These are phyloP conservation scores for Wickerhamomyces sp. DNA, from an alignment of 1,139 yeast species.

Conservation along the genomic window DNA sequence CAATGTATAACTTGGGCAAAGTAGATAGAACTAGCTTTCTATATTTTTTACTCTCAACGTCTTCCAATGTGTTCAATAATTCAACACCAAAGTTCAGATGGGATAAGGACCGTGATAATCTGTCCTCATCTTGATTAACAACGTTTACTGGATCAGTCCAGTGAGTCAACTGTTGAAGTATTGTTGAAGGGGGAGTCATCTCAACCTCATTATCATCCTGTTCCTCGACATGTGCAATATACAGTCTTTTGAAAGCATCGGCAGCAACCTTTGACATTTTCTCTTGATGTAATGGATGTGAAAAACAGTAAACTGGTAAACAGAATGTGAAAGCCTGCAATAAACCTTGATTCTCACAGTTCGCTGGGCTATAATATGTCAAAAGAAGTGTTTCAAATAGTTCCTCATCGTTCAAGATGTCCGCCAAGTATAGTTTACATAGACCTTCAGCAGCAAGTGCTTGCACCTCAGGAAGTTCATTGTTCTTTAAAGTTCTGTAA, in stretches of 20 bases:
- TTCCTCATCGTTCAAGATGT: slow-evolving; percentile 64
- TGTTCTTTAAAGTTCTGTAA: slow-evolving; percentile 57
- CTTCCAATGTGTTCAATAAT: slow-evolving; percentile 47
- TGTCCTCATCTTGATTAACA: slow-evolving; percentile 45
- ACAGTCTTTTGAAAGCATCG: slow-evolving; percentile 60
- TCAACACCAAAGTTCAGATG: slow-evolving; percentile 59
- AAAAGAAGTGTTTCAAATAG: slow-evolving; percentile 67
- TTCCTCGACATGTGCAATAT: slow-evolving; percentile 34
- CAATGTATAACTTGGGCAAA: slow-evolving; percentile 41
- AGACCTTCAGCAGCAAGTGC: slow-evolving; percentile 84
- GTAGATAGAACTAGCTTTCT: slow-evolving; percentile 53
- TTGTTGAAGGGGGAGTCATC: slow-evolving; percentile 44
- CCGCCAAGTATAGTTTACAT: slow-evolving; percentile 77
- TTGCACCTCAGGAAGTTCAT: slow-evolving; percentile 61
- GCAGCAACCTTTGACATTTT: slow-evolving; percentile 60
- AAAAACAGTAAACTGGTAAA: slow-evolving; percentile 83
- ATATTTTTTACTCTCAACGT: slow-evolving; percentile 43
- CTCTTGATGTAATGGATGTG: slow-evolving; percentile 70
- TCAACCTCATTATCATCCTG: slow-evolving; percentile 25
- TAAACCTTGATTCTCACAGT: slow-evolving; percentile 58
- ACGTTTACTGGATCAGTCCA: slow-evolving; percentile 85
- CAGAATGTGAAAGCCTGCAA: slow-evolving; percentile 84
- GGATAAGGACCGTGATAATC: slow-evolving; percentile 37
- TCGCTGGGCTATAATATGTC: slow-evolving; percentile 69
- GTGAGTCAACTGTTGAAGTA: slow-evolving; percentile 69